Base-by-base conservation (phyloP, 1,284 basidiomycete species). In the Athelia psychrophila region DNA sequence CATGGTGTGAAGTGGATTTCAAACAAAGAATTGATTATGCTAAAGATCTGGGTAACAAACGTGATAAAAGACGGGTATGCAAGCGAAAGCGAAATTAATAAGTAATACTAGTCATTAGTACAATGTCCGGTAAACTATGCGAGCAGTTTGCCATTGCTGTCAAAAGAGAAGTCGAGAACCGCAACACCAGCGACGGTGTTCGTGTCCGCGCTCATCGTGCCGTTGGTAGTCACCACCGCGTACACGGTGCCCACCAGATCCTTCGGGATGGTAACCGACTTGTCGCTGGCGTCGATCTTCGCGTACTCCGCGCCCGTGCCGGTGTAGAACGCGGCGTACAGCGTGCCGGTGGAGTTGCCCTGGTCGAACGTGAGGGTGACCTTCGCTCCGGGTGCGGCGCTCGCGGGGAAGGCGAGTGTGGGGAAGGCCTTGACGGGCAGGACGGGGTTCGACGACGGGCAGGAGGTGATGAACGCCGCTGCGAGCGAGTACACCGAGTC, bases 401-500 rank as follows among this genome's bases (percentile, higher is more conserved):
- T 40, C 19, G 48, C 23, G 6, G 60, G 51, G 44, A 54, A 52
- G 47, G 57, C 57, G 44, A 80, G 68, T 1, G 69, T 53, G 13
- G 71, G 76, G 69, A 72, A 78, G 24, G 72, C 70, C 53, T 59
- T 66, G 55, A 71, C 69, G 51, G 67, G 69, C 19, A 78, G 71
- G 1, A 66, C 57, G 2, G 72, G 66, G 62, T 81, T 80, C 48
- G 67, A 60, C 2, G 59, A 50, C 1, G 85, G 84, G 68, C 83
- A 86, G 1, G 67, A 68, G 24, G 60, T 60, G 60, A 81, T 73
- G 61, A 76, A 79, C 25, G 55, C 56, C 0, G 67, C 66, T 50
- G 69, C 70, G 27, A 81, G 62, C 0, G 75, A 75, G 56, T 63
- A 75, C 12, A 72, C 77, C 57, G 81, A 75, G 63, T 74, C 75